Conservation (phyloP, 768 basidiomycete species). For the Leccinum obscurum region DNA sequence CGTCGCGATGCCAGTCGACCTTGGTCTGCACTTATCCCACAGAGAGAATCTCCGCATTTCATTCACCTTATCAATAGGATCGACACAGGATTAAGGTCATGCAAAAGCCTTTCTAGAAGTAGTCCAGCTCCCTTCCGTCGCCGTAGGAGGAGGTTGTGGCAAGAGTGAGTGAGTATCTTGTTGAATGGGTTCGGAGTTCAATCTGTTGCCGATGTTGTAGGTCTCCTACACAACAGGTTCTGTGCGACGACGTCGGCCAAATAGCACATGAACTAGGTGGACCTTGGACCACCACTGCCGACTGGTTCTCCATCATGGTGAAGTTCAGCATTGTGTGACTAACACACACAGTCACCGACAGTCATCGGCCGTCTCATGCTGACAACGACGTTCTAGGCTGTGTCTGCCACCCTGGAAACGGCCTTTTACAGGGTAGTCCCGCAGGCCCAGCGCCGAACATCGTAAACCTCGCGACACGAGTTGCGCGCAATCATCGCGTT, state of each 20-base stretch:
- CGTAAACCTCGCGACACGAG: conserved; percentile 37
- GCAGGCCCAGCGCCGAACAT: conserved; percentile 34
- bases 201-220: background rate
- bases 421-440: conserved; percentile 18
- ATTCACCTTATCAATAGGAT: conserved; percentile 43
- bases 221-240: conserved; percentile 33
- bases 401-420: conserved; percentile 33
- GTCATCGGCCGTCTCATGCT: background rate
- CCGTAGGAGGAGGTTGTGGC: conserved; percentile 41
- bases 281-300: too few relatives aligned
- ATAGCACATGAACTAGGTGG: too few relatives aligned
- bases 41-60: background rate
- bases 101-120: conserved; percentile 37
- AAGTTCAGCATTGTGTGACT: conserved; percentile 22
- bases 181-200: too few relatives aligned
- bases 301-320: conserved; percentile 38
- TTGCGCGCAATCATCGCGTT: conserved; percentile 34
- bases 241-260: conserved; percentile 17
- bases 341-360: too few relatives aligned
- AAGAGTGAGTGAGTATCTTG: conserved; percentile 37
- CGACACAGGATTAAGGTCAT: conserved; percentile 33
- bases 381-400: conserved; percentile 22
- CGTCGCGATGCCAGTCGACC: conserved; percentile 33
- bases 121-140: conserved; percentile 29
- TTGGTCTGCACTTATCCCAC: conserved; percentile 33